Evolutionary conservation across 2,329 filamentous ascomycete genomes (phyloP), one percentile per base, ranked within the genome.

Genomic region (Cadophora luteo-olivacea): DNA sequence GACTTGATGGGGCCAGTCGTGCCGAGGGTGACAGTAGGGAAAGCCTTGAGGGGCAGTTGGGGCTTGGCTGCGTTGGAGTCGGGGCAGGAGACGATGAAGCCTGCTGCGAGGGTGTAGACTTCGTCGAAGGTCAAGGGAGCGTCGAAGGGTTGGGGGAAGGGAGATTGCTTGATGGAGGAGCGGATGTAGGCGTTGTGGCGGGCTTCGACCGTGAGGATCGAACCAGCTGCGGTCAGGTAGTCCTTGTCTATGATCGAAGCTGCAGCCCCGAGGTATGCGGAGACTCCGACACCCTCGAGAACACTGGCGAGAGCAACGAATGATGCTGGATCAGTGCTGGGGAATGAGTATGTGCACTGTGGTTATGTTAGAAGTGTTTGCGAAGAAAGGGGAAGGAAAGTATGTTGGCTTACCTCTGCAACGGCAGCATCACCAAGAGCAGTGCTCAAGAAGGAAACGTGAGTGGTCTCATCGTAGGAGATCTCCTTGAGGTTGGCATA

Each of bases 131-230:
- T 78, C 49, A 91, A 81, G 0, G 88, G 86, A 24, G 84, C 82
- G 70, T 91, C 89, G 71, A 89, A 89, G 6, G 88, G 79, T 71
- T 87, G 82, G 0, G 89, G 81, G 74, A 87, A 89, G 1, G 88
- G 86, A 5, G 78, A 78, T 72, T 87, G 75, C 61, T 80, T 78
- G 29, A 84, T 78, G 12, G 80, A 79, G 32, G 80, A 77, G 64
- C 89, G 86, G 71, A 91, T 80, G 80, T 89, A 90, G 4, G 89
- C 81, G 1, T 84, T 85, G 80, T 92, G 89, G 11, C 89, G 84
- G 32, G 89, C 84, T 75, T 91, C 89, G 65, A 90, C 85, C 24
- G 87, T 87, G 52, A 92, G 81, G 75, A 92, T 88, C 66, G 85
- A 85, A 24, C 85, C 89, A 0, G 89, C 89, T 3, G 84, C 84